These are phyloP conservation scores for Capsella rubella DNA, from an alignment of 441 rosid genomes.

Conservation along the genomic window DNA sequence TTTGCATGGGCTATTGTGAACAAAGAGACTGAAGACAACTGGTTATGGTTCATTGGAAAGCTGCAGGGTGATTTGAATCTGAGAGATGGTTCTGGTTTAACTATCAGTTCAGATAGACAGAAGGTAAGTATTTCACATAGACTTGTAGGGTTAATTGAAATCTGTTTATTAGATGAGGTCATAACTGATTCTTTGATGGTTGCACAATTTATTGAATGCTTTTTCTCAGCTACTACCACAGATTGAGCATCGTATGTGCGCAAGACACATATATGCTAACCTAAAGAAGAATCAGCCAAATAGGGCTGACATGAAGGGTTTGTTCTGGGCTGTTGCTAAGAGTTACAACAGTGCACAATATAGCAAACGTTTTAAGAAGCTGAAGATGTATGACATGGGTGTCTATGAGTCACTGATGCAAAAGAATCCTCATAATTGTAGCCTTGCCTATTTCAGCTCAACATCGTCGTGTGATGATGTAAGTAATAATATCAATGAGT, in stretches of 20 bases:
- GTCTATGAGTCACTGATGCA: background rate
- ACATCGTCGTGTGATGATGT: background rate
- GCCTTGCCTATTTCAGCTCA: background rate
- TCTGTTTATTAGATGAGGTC: too few relatives aligned
- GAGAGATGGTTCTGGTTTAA: background rate
- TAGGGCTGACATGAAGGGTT: too few relatives aligned
- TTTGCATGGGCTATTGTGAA: background rate
- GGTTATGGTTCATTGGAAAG: background rate
- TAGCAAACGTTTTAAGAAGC: background rate
- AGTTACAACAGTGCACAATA: background rate
- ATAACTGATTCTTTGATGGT: too few relatives aligned
- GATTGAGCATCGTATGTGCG: too few relatives aligned
- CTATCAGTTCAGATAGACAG: too few relatives aligned
- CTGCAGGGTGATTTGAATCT: background rate
- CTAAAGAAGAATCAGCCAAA: too few relatives aligned
- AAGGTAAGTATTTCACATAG: too few relatives aligned
- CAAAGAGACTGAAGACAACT: background rate
- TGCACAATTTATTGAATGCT: too few relatives aligned
- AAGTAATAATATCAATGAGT: background rate
- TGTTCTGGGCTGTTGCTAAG: too few relatives aligned
- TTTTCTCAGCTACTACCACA: too few relatives aligned
- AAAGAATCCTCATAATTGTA: background rate
- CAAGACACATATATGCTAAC: too few relatives aligned
- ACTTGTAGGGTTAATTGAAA: too few relatives aligned
- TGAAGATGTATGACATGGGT: background rate